Conservation (phyloP, 495 filamentous ascomycete species). For the Xylaria nigripes region DNA sequence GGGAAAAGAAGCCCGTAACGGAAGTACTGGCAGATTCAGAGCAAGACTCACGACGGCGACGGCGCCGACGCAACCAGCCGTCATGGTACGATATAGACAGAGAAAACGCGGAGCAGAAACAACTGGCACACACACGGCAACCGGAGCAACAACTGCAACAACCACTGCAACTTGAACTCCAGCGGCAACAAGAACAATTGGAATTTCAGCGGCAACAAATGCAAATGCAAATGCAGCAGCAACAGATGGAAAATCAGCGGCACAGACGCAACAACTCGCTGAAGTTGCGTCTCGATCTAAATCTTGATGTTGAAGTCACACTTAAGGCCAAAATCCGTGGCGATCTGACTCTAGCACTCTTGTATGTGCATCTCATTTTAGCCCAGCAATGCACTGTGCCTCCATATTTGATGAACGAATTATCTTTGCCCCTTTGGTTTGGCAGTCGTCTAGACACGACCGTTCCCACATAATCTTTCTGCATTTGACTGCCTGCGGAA, state of each 20-base stretch:
- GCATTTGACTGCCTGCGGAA: not conserved
- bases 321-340: constrained; percentile 91
- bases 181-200: constrained; percentile 39
- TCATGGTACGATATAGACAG: constrained; percentile 18
- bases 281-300: constrained; percentile 68
- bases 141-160: constrained; percentile 6
- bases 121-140: constrained; percentile 15
- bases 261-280: constrained; percentile 53
- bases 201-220: constrained; percentile 24
- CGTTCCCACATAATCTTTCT: not conserved
- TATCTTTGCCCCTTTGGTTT: not conserved
- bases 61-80: constrained; percentile 24
- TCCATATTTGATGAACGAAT: not conserved
- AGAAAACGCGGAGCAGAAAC: constrained; percentile 20
- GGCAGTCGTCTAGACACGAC: constrained; percentile 34
- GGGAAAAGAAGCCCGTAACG: constrained; percentile 10
- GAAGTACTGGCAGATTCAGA: constrained; percentile 19
- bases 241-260: constrained; percentile 23
- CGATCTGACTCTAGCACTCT: constrained; percentile 73
- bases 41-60: constrained; percentile 19
- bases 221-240: constrained; percentile 40
- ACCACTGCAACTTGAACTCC: constrained; percentile 6
- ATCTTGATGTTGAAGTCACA: constrained; percentile 82
- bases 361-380: constrained; percentile 48
- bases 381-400: not conserved